Conservation (phyloP, 1,139 yeast genomes). For the Saccharomyces hybrid region DNA sequence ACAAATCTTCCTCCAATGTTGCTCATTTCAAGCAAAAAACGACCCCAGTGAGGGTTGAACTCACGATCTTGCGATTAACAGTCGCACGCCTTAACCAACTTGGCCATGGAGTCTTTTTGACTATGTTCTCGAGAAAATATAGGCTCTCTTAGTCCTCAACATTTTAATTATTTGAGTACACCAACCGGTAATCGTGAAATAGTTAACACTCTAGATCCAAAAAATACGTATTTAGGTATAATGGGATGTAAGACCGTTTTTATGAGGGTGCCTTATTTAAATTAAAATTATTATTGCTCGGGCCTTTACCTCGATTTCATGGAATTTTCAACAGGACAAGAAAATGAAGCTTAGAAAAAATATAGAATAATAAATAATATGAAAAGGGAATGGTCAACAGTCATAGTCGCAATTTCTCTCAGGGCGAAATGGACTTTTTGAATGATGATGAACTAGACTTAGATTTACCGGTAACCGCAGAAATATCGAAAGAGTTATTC, state of each 20-base stretch:
- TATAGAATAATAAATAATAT: neutral
- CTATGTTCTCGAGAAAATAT: too few relatives aligned
- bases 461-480: constrained; percentile 24
- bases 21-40: neutral
- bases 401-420: neutral
- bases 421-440: constrained; percentile 17
- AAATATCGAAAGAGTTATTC: constrained; percentile 25
- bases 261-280: neutral
- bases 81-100: constrained; percentile 28
- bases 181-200: too few relatives aligned
- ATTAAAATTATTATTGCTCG: neutral
- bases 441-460: constrained; percentile 19
- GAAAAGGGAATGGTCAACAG: neutral
- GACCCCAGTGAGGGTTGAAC: constrained; percentile 29
- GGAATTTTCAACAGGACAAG: neutral
- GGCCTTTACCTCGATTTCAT: neutral
- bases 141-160: too few relatives aligned
- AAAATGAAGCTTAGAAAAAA: neutral
- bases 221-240: neutral
- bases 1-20: neutral
- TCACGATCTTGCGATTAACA: constrained; percentile 29
- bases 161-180: too few relatives aligned
- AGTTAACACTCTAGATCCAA: too few relatives aligned
- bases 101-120: constrained; percentile 23
- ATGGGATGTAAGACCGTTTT: neutral